Conservation (phyloP, 2,329 filamentous ascomycete genomes). For the Lomentospora prolificans region DNA sequence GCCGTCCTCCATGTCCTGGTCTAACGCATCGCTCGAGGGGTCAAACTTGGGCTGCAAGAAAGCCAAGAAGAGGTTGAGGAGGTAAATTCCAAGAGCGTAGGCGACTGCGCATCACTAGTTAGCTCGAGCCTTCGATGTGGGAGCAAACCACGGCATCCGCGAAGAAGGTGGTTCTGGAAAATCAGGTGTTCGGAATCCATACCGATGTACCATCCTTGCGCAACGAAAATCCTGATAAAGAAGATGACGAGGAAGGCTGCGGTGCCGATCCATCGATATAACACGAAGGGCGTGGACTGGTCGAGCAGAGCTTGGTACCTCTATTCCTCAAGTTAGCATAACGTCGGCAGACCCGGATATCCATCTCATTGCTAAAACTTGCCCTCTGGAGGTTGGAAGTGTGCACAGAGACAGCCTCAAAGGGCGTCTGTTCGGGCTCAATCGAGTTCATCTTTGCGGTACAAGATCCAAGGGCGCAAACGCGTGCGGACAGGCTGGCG, state of each 20-base stretch:
- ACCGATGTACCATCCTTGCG: slow-evolving; percentile 99
- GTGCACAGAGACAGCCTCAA: slow-evolving; percentile 79
- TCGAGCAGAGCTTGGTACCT: slow-evolving; percentile 92
- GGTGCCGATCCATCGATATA: slow-evolving; percentile 88
- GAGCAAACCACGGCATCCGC: no score
- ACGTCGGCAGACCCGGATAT: slow-evolving; percentile 1
- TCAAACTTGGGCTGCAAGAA: slow-evolving; percentile 99
- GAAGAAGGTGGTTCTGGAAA: background rate
- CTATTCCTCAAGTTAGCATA: slow-evolving; percentile 34
- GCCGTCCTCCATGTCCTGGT: slow-evolving; percentile 95
- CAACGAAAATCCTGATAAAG: slow-evolving; percentile 78
- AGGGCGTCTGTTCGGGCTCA: slow-evolving; percentile 84
- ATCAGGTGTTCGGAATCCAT: slow-evolving; percentile 15
- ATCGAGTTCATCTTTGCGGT: slow-evolving; percentile 64
- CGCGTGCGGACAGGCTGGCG: background rate
- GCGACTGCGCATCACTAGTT: slow-evolving; percentile 45
- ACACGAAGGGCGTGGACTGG: slow-evolving; percentile 78
- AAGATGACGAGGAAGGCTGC: slow-evolving; percentile 66
- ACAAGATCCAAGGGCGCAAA: background rate
- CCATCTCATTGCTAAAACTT: slow-evolving; percentile 21
- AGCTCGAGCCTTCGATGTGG: no score
- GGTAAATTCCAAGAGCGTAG: slow-evolving; percentile 96
- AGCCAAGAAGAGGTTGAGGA: slow-evolving; percentile 96
- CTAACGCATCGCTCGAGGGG: slow-evolving; percentile 79
- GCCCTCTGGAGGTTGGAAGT: slow-evolving; percentile 67